phyloP scores from a whole-genome alignment of 2,329 filamentous ascomycete genomes.

The Blastomyces emzantsi region DNA sequence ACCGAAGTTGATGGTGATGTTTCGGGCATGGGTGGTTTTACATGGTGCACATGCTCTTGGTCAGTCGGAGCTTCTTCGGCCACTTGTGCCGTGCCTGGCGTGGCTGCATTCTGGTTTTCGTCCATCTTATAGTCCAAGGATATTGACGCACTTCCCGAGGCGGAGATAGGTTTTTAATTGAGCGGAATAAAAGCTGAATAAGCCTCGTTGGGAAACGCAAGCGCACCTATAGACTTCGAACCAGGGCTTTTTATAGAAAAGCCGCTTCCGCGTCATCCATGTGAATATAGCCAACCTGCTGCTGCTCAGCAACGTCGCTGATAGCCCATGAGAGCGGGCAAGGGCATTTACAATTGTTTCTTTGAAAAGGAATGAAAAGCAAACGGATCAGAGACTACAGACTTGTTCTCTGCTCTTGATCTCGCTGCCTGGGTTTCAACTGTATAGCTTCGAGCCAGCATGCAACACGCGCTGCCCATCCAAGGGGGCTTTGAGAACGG shows the following conservation, averaged over 20 bases:
- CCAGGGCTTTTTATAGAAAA: neutral
- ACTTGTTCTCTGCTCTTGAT: neutral
- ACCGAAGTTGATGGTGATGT: neutral
- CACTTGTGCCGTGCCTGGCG: neutral
- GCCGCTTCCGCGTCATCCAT: neutral
- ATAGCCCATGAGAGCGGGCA: neutral
- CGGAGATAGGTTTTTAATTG: neutral
- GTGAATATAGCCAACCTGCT: neutral
- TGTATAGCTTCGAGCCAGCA: neutral
- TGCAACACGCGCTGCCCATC: neutral
- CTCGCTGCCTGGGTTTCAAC: neutral
- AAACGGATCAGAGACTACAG: neutral
- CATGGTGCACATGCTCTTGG: neutral
- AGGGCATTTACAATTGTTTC: neutral
- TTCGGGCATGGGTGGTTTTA: neutral
- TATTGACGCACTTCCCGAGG: neutral
- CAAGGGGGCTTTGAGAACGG: neutral
- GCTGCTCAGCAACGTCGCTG: neutral
- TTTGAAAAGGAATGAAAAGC: neutral
- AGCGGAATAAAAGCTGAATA: neutral
- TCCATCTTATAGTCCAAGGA: neutral
- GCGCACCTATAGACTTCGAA: neutral
- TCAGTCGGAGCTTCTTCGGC: neutral
- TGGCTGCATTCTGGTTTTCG: neutral
- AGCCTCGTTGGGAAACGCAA: neutral